Evolutionary conservation across 2,329 filamentous ascomycete species (phyloP).

Genomic region (Neonectria magnoliae): DNA sequence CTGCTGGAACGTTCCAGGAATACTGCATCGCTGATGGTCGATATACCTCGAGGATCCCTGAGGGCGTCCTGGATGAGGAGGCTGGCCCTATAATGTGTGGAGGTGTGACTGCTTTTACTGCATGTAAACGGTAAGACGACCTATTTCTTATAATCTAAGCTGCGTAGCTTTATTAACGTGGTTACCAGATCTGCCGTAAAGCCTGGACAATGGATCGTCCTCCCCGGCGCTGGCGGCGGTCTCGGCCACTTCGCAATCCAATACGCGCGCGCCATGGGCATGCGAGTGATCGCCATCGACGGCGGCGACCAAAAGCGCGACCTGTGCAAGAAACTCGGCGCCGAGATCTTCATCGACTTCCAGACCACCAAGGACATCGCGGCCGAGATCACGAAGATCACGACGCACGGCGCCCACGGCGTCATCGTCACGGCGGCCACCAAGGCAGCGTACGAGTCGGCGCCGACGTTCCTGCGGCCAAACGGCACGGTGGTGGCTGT

Average conservation of each 20-base stretch:
- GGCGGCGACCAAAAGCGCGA: constrained; percentile 79
- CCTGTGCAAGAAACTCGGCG: constrained; percentile 75
- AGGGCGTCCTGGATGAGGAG: constrained; percentile 76
- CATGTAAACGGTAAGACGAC: constrained; percentile 74
- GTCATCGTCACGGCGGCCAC: constrained; percentile 84
- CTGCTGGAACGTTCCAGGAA: constrained; percentile 90
- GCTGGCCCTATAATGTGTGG: constrained; percentile 83
- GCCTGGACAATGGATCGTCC: constrained; percentile 79
- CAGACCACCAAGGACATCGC: constrained; percentile 77
- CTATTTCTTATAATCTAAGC: no score
- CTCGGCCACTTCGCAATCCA: constrained; percentile 80
- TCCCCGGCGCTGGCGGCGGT: constrained; percentile 86
- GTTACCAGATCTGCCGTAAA: constrained; percentile 63
- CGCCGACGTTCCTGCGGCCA: constrained; percentile 82
- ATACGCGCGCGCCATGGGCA: constrained; percentile 89
- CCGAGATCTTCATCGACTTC: constrained; percentile 81
- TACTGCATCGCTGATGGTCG: constrained; percentile 85
- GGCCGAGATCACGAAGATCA: constrained; percentile 75
- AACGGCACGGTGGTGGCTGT: constrained; percentile 85
- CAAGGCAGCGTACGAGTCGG: constrained; percentile 95
- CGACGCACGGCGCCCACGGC: constrained; percentile 84
- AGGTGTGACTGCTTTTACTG: constrained; percentile 86
- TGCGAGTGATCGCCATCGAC: constrained; percentile 81
- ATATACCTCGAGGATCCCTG: constrained; percentile 80
- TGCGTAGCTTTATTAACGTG: background rate